A percentile compares a stretch with the other conserved stretches of the same genome.
phyloP scores from a whole-genome alignment of 2,329 filamentous ascomycete species.

The Claviceps arundinis region DNA sequence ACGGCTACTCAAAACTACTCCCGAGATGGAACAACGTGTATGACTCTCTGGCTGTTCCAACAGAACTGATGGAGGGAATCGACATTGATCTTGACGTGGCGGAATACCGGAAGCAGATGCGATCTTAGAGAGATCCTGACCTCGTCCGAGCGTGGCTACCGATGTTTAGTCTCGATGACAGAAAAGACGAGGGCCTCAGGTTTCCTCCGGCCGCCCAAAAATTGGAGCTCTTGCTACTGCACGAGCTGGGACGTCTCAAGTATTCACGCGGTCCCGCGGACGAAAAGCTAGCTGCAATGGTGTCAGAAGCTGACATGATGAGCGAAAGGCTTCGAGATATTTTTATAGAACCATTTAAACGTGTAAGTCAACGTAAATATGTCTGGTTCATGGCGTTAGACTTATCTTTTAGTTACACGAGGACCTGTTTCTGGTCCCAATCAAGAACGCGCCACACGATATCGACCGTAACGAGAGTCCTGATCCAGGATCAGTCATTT shows the following conservation, averaged over 20 bases:
- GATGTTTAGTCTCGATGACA: slow-evolving; percentile 2
- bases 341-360: neutral
- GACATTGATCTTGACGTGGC: slow-evolving; percentile 1
- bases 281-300: slow-evolving; percentile 1
- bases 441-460: neutral
- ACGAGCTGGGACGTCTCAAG: slow-evolving; percentile 4
- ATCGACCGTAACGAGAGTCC: neutral
- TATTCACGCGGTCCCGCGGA: neutral
- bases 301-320: neutral
- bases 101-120: slow-evolving; percentile 1
- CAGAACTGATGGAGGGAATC: slow-evolving; percentile 1
- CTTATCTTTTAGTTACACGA: slow-evolving; percentile 3
- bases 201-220: slow-evolving; percentile 2
- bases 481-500: neutral
- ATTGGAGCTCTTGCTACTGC: slow-evolving; percentile 2
- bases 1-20: neutral
- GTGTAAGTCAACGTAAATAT: neutral
- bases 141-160: slow-evolving; percentile 5
- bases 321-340: neutral
- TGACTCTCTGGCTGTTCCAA: neutral
- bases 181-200: slow-evolving; percentile 4
- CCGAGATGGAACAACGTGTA: slow-evolving; percentile 2
- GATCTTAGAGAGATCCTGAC: slow-evolving; percentile 3
- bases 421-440: neutral
- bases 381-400: neutral